Evolutionary conservation across 768 basidiomycete genomes (phyloP), one percentile per base, ranked within the genome.

Genomic region (Coprinopsis sp.): DNA sequence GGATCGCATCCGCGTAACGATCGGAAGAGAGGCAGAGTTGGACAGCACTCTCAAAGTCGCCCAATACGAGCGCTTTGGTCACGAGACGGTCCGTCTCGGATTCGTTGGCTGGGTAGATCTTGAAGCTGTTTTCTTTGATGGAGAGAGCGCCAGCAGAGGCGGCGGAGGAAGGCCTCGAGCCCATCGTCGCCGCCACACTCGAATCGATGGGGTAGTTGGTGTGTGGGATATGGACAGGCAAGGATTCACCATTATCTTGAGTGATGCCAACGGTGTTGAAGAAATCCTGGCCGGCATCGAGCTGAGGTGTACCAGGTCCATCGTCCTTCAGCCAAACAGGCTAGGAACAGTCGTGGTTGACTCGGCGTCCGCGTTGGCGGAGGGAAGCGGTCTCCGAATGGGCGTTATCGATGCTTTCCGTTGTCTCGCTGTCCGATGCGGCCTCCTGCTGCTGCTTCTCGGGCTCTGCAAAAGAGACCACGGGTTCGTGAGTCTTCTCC

Each of bases 21-120:
- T 92, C 87, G 0, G 84, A 79, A 0, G 91, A 87, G 13, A 98
- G 74, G 63, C 94, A 96, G 2, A 98, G 73, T 2, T 87, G 82
- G 14, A 98, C 96, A 1, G 96, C 95, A 13, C 83, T 86, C 55
- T 81, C 78, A 53, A 97, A 98, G 63, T 99, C 94, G n/a, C 96
- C 95, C 8, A 98, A 73, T 2, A 99, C 91, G 30, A 98, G 75
- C 2, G 95, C 89, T 58, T 91, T 91, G 1, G 95, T 96, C 54
- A 98, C 77, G 13, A 99, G 72, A 16, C 82, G 74, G 58, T 98
- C 94, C 0, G 83, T 82, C 51, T 95, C 88, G 8, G 84, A 84
- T 64, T 95, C 93, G 33, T 91, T 87, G 7, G 70, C 58, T 0
- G 93, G 90, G 59, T 93, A 95, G 53, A 98, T 94, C 65, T 76